Evolutionary conservation across 768 basidiomycete genomes (phyloP).

Genomic region (Pleurotus djamor): DNA sequence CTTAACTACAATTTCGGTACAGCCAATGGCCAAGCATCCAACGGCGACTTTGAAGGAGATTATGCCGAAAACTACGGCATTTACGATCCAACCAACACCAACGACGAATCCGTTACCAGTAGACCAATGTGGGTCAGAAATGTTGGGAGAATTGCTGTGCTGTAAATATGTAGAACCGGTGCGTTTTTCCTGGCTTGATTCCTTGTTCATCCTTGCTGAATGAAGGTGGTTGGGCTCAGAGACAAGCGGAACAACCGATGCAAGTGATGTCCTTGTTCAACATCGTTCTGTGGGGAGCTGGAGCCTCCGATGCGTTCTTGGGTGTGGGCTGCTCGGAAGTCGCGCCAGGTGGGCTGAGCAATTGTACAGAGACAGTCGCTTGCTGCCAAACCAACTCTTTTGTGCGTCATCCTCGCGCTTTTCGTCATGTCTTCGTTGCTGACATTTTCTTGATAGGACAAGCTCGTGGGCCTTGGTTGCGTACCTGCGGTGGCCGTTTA

Average conservation of each 20-base stretch:
- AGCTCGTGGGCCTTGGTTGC: too few relatives aligned
- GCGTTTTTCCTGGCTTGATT: background rate
- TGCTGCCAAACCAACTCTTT: background rate
- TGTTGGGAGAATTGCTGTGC: background rate
- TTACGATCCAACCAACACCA: background rate
- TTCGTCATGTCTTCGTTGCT: too few relatives aligned
- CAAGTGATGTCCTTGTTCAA: background rate
- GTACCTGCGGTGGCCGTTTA: too few relatives aligned
- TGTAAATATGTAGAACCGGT: background rate
- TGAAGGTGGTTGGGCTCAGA: background rate
- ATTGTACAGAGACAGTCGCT: background rate
- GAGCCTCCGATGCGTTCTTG: background rate
- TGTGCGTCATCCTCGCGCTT: background rate
- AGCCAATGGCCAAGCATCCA: background rate
- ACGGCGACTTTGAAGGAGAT: background rate
- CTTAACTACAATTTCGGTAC: background rate
- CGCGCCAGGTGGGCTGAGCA: background rate
- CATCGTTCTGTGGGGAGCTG: background rate
- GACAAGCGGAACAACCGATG: background rate
- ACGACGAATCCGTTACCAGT: background rate
- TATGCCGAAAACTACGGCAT: background rate
- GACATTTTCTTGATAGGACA: too few relatives aligned
- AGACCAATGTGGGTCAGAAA: background rate
- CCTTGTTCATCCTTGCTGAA: too few relatives aligned
- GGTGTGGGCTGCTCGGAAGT: background rate